Percentiles rank a stretch among this genome's conserved stretches.
Conservation (phyloP, 2,329 filamentous ascomycete species). For the Raffaelea ambrosiae region DNA sequence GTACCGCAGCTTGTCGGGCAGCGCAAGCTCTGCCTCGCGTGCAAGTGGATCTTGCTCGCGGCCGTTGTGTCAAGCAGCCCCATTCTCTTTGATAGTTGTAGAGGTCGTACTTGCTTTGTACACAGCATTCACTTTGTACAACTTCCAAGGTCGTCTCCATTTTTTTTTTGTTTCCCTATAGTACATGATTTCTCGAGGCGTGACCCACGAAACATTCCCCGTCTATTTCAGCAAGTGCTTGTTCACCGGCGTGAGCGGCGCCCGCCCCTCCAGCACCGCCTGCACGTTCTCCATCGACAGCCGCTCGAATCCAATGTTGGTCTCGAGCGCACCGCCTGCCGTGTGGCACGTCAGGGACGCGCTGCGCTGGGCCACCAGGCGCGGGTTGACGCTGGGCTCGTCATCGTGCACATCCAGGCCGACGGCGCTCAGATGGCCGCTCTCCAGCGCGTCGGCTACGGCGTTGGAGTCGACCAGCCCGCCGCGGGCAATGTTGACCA, state of each 20-base stretch:
- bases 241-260: constrained; percentile 55
- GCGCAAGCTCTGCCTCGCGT: no score
- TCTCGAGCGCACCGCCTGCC: constrained; percentile 58
- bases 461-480: constrained; percentile 58
- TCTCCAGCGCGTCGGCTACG: constrained; percentile 48
- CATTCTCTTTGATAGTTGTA: no score
- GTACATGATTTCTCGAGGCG: no score
- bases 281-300: constrained; percentile 59
- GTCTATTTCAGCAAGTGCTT: constrained; percentile 42
- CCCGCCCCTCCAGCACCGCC: constrained; percentile 42
- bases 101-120: no score
- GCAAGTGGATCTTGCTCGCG: no score
- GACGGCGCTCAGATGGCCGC: constrained; percentile 38
- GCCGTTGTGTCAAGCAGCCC: no score
- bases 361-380: constrained; percentile 27
- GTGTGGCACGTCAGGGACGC: constrained; percentile 52
- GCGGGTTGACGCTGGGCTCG: constrained; percentile 46
- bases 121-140: no score
- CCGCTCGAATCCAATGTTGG: constrained; percentile 58
- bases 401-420: constrained; percentile 57
- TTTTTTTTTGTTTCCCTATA: no score
- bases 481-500: constrained; percentile 60
- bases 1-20: no score
- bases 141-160: no score
- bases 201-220: no score